These are phyloP conservation scores for Nicotiana paniculata DNA, from an alignment of 257 asterid genomes.

Conservation along the genomic window DNA sequence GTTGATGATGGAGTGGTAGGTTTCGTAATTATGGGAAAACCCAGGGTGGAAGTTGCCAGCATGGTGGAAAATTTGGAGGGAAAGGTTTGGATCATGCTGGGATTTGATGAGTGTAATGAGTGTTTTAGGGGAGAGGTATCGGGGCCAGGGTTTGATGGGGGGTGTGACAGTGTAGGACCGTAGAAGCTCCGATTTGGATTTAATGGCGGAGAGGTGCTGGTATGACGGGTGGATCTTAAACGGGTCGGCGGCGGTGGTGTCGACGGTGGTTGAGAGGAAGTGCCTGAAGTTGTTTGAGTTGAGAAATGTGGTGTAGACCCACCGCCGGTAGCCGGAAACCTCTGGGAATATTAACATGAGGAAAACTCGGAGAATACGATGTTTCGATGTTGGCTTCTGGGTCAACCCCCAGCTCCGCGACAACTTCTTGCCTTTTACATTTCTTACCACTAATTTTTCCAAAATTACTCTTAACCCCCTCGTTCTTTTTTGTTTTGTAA, in stretches of 20 bases:
- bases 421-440: background rate
- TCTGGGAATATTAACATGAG: background rate
- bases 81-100: conserved; percentile 67
- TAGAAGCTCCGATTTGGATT: conserved; percentile 57
- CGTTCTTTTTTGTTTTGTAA: background rate
- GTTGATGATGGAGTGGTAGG: conserved; percentile 66
- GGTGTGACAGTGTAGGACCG: conserved; percentile 63
- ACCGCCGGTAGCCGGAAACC: background rate
- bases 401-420: background rate
- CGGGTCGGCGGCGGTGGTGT: conserved; percentile 13
- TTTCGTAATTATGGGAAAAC: conserved; percentile 55
- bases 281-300: background rate
- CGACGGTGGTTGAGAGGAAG: conserved; percentile 23
- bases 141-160: conserved; percentile 93
- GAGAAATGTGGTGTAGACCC: background rate
- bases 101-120: conserved; percentile 49
- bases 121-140: conserved; percentile 48
- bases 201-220: conserved; percentile 39
- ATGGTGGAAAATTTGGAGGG: conserved; percentile 72
- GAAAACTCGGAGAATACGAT: background rate
- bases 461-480: background rate
- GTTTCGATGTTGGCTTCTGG: background rate
- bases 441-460: background rate
- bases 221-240: conserved; percentile 25
- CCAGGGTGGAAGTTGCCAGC: conserved; percentile 65